A percentile compares a stretch with the other conserved stretches of the same genome.
Conservation (phyloP, 331 rosid genomes). For the Acacia concinna region DNA sequence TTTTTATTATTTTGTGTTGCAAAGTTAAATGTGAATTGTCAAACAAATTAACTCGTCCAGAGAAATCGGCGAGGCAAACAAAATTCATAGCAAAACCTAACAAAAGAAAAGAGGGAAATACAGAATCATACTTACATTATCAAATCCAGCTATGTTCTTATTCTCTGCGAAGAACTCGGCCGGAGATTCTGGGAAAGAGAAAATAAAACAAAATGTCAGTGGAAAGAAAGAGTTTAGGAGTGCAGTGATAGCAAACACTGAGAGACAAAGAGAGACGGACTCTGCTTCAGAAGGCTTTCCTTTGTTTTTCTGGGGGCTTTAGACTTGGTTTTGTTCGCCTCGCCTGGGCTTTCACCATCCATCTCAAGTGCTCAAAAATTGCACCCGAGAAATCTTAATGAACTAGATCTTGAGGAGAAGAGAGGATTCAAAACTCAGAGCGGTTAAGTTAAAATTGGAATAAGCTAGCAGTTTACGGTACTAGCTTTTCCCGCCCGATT, state of each 20-base stretch:
- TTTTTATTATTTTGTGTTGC: background rate
- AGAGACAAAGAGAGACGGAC: conserved; percentile 45
- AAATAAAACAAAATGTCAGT: background rate
- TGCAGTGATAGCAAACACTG: background rate
- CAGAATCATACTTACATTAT: conserved; percentile 51
- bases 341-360: conserved; percentile 62
- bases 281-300: conserved; percentile 79
- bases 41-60: background rate
- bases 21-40: background rate
- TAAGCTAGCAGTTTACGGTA: background rate
- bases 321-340: conserved; percentile 65
- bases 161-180: conserved; percentile 96
- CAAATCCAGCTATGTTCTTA: conserved; percentile 95
- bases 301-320: conserved; percentile 69
- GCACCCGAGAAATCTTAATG: background rate
- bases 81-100: background rate
- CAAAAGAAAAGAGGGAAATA: background rate
- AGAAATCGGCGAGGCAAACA: background rate
- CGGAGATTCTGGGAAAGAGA: conserved; percentile 68
- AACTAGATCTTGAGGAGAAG: background rate
- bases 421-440: conserved; percentile 5
- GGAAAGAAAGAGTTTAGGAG: background rate
- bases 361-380: conserved; percentile 34
- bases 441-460: background rate
- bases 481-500: conserved; percentile 10